Conservation (phyloP, 495 filamentous ascomycete genomes). For the Penicillium soppii region DNA sequence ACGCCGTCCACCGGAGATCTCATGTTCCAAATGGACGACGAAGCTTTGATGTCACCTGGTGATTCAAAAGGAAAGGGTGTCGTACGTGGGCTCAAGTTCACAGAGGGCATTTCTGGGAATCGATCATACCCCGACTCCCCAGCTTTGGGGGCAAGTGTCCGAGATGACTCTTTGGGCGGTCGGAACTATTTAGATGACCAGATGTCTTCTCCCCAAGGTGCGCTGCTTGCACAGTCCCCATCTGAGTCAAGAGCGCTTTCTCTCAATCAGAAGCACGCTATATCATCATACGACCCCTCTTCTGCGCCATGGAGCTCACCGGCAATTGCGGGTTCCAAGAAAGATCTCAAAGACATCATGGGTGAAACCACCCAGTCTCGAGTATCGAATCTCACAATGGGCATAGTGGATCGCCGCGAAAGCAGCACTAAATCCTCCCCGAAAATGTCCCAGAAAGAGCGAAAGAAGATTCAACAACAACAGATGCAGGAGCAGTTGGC, state of each 20-base stretch:
- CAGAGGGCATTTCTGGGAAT: conserved; percentile 12
- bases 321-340: conserved; percentile 57
- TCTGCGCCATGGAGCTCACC: conserved; percentile 61
- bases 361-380: conserved; percentile 62
- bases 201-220: conserved; percentile 32
- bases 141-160: conserved; percentile 27
- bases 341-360: conserved; percentile 83
- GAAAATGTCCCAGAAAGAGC: conserved; percentile 86
- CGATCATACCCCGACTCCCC: conserved; percentile 30
- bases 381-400: conserved; percentile 73
- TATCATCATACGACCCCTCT: conserved; percentile 11
- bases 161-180: conserved; percentile 31
- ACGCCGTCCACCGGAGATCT: conserved; percentile 70
- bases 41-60: conserved; percentile 37
- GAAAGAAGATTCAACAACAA: conserved; percentile 77
- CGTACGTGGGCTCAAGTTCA: conserved; percentile 21
- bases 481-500: conserved; percentile 54
- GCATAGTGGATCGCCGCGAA: conserved; percentile 52
- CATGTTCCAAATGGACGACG: conserved; percentile 96
- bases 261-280: conserved; percentile 20
- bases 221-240: conserved; percentile 27
- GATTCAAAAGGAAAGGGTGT: conserved; percentile 33
- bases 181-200: conserved; percentile 32
- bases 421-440: conserved; percentile 32
- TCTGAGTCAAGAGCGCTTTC: conserved; percentile 25